phyloP scores from a whole-genome alignment of 495 filamentous ascomycete genomes.

The Hypoxylon crocopeplum region DNA sequence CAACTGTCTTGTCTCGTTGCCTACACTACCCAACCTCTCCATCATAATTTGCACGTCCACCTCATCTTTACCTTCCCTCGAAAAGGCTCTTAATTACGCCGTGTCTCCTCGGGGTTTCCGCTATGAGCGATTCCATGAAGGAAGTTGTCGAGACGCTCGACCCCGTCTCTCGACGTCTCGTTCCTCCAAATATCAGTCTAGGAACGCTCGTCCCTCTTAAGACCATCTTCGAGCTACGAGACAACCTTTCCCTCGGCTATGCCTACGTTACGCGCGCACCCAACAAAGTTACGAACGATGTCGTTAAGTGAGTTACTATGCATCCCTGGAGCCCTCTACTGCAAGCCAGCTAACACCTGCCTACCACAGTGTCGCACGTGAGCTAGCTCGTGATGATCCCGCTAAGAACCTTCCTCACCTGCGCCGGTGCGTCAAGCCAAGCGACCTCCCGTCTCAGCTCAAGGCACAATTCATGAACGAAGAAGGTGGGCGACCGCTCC shows the following conservation, averaged over 20 bases:
- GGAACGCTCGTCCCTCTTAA: slow-evolving; percentile 60
- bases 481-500: slow-evolving; percentile 50
- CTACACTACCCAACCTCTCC: no score
- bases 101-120: slow-evolving; percentile 31
- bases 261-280: slow-evolving; percentile 62
- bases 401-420: slow-evolving; percentile 76
- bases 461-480: slow-evolving; percentile 57
- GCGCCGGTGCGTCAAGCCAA: slow-evolving; percentile 76
- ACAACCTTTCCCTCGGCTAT: slow-evolving; percentile 52
- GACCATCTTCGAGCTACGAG: slow-evolving; percentile 60
- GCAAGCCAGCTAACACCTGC: slow-evolving; percentile 15
- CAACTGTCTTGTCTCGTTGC: not conserved
- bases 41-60: not conserved
- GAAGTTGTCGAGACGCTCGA: slow-evolving; percentile 44
- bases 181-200: slow-evolving; percentile 32
- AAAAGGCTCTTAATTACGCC: slow-evolving; percentile 17
- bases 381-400: slow-evolving; percentile 35
- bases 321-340: not conserved
- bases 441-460: slow-evolving; percentile 66
- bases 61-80: slow-evolving; percentile 5
- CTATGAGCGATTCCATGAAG: slow-evolving; percentile 44
- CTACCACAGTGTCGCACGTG: slow-evolving; percentile 28
- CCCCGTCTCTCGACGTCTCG: slow-evolving; percentile 37
- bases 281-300: slow-evolving; percentile 57
- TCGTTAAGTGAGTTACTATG: slow-evolving; percentile 55